Percentiles rank a stretch among this genome's conserved stretches.
These are phyloP conservation scores for Nigrograna mackinnonii DNA, from an alignment of 2,329 filamentous ascomycete species.

Conservation along the genomic window DNA sequence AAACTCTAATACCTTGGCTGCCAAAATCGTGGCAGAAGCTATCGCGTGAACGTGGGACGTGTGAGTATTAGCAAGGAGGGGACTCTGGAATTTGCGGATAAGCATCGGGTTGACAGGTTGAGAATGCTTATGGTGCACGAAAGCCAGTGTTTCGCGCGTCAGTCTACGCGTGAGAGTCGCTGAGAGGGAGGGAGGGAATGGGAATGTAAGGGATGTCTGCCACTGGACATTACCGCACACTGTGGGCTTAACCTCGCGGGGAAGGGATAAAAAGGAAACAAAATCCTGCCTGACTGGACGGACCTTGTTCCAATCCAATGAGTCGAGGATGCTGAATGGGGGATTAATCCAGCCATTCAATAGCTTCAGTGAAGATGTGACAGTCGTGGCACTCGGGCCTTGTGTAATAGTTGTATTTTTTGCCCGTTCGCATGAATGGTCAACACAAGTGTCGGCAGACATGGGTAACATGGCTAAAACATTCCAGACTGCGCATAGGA, in stretches of 20 bases:
- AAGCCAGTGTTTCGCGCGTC: conserved; percentile 4
- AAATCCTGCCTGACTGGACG: conserved; percentile 3
- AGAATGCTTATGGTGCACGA: conserved; percentile 17
- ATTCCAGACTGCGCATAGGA: too few relatives aligned
- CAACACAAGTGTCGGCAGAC: too few relatives aligned
- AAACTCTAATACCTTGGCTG: conserved; percentile 17
- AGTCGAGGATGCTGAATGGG: neutral
- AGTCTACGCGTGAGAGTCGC: conserved; percentile 16
- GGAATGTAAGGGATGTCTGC: conserved; percentile 19
- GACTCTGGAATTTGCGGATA: neutral
- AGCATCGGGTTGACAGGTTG: conserved; percentile 18
- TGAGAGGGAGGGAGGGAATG: conserved; percentile 19
- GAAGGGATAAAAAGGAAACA: conserved; percentile 5
- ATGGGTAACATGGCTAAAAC: too few relatives aligned
- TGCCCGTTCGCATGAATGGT: too few relatives aligned
- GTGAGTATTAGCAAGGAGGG: neutral
- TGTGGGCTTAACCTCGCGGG: neutral
- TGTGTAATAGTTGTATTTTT: too few relatives aligned
- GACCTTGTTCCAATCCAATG: neutral
- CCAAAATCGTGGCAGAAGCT: conserved; percentile 15
- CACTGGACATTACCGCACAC: too few relatives aligned
- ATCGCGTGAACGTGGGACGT: conserved; percentile 1
- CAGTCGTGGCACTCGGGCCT: too few relatives aligned
- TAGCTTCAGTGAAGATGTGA: too few relatives aligned
- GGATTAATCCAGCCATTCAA: conserved; percentile 12